A percentile compares a stretch with the other conserved stretches of the same genome.
These are phyloP conservation scores for Lactarius deliciosus DNA, from an alignment of 768 basidiomycete genomes.

Conservation along the genomic window DNA sequence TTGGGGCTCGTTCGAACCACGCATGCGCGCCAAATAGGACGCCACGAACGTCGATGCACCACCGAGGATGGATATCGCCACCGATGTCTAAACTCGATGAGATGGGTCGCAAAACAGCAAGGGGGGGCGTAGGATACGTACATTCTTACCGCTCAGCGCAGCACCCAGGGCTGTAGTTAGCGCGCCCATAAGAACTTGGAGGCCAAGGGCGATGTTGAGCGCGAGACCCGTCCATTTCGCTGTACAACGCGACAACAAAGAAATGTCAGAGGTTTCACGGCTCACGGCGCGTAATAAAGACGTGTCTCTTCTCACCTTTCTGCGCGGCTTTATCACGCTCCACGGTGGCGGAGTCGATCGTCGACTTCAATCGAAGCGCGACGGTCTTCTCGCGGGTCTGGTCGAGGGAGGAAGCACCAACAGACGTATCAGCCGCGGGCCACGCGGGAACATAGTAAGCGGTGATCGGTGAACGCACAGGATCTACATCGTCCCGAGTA, in stretches of 20 bases:
- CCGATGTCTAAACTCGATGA: slow-evolving; percentile 34
- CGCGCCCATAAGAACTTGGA: slow-evolving; percentile 36
- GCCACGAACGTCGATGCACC: slow-evolving; percentile 68
- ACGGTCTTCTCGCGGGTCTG: slow-evolving; percentile 13
- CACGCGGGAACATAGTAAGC: not conserved
- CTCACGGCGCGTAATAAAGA: too few species aligned
- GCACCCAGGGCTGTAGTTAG: slow-evolving; percentile 35
- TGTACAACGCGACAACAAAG: not conserved
- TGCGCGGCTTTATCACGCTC: not conserved
- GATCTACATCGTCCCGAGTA: not conserved
- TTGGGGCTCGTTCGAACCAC: slow-evolving; percentile 72
- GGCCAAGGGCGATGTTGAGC: slow-evolving; percentile 33
- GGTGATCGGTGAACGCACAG: slow-evolving; percentile 8
- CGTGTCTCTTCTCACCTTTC: slow-evolving; percentile 5
- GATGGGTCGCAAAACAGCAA: not conserved
- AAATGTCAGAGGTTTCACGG: too few species aligned
- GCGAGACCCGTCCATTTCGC: slow-evolving; percentile 22
- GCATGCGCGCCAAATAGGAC: slow-evolving; percentile 67
- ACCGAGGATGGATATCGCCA: slow-evolving; percentile 47
- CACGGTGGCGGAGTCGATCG: not conserved
- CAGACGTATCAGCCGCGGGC: not conserved
- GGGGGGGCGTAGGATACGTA: not conserved
- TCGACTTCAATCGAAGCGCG: slow-evolving; percentile 4
- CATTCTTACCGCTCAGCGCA: slow-evolving; percentile 30
- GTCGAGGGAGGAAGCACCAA: too few species aligned